Conservation (phyloP, 352 stramenopile species). For the Phytopythium sindhum region DNA sequence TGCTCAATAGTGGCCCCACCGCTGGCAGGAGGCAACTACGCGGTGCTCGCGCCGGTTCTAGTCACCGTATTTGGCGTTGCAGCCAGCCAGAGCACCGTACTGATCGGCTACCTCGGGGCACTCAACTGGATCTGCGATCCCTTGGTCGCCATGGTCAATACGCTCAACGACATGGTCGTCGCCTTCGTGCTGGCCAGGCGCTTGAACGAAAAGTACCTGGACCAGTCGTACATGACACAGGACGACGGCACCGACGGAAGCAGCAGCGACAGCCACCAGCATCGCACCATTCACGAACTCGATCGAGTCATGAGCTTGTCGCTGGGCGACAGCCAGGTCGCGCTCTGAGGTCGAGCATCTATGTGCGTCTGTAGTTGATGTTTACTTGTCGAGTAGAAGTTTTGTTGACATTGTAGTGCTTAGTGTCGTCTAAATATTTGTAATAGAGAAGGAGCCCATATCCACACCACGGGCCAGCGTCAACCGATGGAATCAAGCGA, state of each 20-base stretch:
- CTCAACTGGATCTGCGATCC: slow-evolving; percentile 62
- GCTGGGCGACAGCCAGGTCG: slow-evolving; percentile 4
- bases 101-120: slow-evolving; percentile 38
- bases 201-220: slow-evolving; percentile 31
- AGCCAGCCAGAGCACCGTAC: slow-evolving; percentile 13
- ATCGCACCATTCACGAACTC: slow-evolving; percentile 5
- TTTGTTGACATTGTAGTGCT: not conserved
- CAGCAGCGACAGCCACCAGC: slow-evolving; percentile 1
- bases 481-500: too few relatives aligned
- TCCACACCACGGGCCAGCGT: too few relatives aligned
- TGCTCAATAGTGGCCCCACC: slow-evolving; percentile 35
- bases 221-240: slow-evolving; percentile 6
- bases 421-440: not conserved
- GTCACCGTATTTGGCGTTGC: slow-evolving; percentile 41
- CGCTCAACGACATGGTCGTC: slow-evolving; percentile 49
- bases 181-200: slow-evolving; percentile 45
- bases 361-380: not conserved
- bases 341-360: not conserved
- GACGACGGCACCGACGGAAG: slow-evolving; percentile 2
- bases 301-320: slow-evolving; percentile 7
- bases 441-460: not conserved
- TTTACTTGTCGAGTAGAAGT: not conserved
- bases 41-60: slow-evolving; percentile 37
- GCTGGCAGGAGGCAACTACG: slow-evolving; percentile 32
- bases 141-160: slow-evolving; percentile 48